Evolutionary conservation across 2,329 filamentous ascomycete genomes (phyloP).

Genomic region (Helotiales sp.): DNA sequence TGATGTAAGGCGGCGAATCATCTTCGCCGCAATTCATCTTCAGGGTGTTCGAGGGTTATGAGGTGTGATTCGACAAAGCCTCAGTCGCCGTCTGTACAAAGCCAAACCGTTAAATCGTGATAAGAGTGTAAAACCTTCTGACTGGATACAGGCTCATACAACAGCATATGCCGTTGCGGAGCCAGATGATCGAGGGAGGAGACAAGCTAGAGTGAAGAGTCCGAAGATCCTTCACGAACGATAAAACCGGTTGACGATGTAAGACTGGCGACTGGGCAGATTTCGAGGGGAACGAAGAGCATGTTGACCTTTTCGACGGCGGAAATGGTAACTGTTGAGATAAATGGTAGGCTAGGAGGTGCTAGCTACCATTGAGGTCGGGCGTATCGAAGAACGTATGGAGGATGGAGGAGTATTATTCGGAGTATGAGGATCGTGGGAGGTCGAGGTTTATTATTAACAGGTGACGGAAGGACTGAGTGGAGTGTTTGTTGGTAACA

Average conservation of each 20-base stretch:
- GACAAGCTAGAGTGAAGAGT: conserved; percentile 42
- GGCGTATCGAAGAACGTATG: conserved; percentile 9
- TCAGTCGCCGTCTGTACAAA: conserved; percentile 57
- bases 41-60: conserved; percentile 36
- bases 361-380: conserved; percentile 32
- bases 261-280: conserved; percentile 62
- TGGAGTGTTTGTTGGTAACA: conserved; percentile 29
- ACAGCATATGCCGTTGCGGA: conserved; percentile 36
- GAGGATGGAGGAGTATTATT: conserved; percentile 6
- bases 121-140: conserved; percentile 43
- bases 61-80: conserved; percentile 37
- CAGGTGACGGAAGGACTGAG: conserved; percentile 30
- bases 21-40: conserved; percentile 60
- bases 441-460: conserved; percentile 23
- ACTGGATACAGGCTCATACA: conserved; percentile 42
- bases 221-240: conserved; percentile 50
- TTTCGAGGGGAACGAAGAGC: conserved; percentile 53
- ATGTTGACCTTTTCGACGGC: conserved; percentile 47
- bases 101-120: conserved; percentile 50
- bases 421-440: conserved; percentile 10
- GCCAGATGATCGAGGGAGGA: conserved; percentile 45
- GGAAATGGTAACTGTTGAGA: conserved; percentile 32
- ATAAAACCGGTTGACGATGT: conserved; percentile 61
- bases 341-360: conserved; percentile 34
- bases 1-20: conserved; percentile 53